phyloP scores from a whole-genome alignment of 306 rosid species.

The Notholithocarpus densiflorus region DNA sequence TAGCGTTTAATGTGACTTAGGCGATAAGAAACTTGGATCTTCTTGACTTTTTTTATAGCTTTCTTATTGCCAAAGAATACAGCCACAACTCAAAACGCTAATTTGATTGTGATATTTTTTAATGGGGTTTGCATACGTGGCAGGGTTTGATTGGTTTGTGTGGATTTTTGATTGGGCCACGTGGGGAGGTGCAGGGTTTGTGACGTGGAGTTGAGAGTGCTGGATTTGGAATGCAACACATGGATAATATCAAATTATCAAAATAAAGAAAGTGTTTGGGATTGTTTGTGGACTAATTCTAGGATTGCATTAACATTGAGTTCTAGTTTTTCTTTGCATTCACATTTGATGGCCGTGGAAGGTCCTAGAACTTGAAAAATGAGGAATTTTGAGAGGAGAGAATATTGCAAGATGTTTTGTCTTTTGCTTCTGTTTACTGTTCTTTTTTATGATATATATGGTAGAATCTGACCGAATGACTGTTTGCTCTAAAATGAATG shows the following conservation, averaged over 20 bases:
- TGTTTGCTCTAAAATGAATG: too few species aligned
- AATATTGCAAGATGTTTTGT: too few species aligned
- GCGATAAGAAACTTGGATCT: conserved; percentile 39
- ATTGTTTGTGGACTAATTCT: too few species aligned
- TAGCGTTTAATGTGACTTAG: conserved; percentile 29
- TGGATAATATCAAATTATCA: not conserved
- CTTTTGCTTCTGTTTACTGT: too few species aligned
- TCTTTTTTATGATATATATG: too few species aligned
- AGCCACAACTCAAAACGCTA: not conserved
- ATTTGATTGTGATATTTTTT: not conserved
- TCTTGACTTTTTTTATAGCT: conserved; percentile 5
- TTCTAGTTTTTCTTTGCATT: too few species aligned
- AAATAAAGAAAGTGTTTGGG: too few species aligned
- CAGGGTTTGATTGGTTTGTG: not conserved
- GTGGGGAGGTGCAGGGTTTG: not conserved
- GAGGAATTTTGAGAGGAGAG: too few species aligned
- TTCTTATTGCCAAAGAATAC: conserved; percentile 19
- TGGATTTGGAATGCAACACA: not conserved
- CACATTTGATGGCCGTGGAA: too few species aligned
- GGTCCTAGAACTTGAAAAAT: too few species aligned
- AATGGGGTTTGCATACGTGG: not conserved
- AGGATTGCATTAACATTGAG: too few species aligned
- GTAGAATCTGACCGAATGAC: rapidly evolving
- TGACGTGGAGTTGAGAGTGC: not conserved
- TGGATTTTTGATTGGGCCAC: not conserved